Base-by-base conservation (phyloP, 495 filamentous ascomycete species). In the Xylaria flabelliformis region DNA sequence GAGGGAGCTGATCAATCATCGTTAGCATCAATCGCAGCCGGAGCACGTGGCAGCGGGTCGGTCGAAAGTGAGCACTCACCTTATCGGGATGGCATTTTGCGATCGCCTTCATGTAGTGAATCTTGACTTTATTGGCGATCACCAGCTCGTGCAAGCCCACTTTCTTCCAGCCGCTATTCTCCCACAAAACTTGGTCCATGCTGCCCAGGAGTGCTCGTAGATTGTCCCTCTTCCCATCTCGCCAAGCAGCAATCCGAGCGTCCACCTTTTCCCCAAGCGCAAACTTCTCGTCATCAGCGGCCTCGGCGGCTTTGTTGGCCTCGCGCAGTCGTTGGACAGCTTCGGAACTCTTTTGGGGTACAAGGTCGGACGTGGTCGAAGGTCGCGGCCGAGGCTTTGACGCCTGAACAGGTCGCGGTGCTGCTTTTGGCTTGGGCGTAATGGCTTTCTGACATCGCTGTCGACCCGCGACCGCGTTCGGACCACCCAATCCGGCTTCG, bases 51-150 rank as follows among this genome's bases (percentile, higher is more conserved):
- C n/a, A 21, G n/a, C 64, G 36, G 70, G 76, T 59, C 36, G 24
- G 76, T 59, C 36, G 24, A 36, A 51, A 51, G 39, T 42, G 42
- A 68, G 68, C 73, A 83, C 89, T 80, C 85, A 98, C 96, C 91
- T 99, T 99, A 80, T 99, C 96, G 72, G 96, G 96, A 86, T 99
- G 96, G 74, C 96, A 94, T 87, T 97, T 98, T 7, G 90, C 92
- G 90, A 99, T 98, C 6, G 94, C 96, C 88, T 97, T 97, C 96
- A 99, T 98, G 77, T 99, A 99, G 69, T 92, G 87, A 67, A 98
- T 89, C 89, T 99, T 99, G 63, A 98, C 96, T 86, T 93, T 97
- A 61, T 90, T 91, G 53, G 94, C 90, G 84, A 97, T 84, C 48
- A 99, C 90, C 74, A 99, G 78, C 80, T 99, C 95, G 63, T 92